Base-by-base conservation (phyloP, 768 basidiomycete species). In the Russula earlei region DNA sequence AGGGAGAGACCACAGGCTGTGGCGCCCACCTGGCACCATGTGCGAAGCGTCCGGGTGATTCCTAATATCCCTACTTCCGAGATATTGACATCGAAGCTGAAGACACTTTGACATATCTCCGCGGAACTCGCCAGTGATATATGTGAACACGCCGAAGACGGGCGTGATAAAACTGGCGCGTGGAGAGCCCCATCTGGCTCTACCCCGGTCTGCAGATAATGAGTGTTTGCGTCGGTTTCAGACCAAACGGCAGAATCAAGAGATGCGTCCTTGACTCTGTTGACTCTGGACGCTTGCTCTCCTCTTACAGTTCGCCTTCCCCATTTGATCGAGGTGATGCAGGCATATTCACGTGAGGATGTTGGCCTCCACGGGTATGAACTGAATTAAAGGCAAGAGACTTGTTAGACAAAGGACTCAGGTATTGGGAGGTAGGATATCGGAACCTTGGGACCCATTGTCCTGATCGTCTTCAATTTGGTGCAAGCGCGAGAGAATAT, bases 41-140 rank as follows among this genome's bases (percentile, higher is more conserved):
- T 8, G 37, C 36, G 20, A 45, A 47, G 53, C 37, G 53, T 37
- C 19, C 43, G 10, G 27, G 42, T 9, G 29, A 20, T 36, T 33
- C 37, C n/a, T 8, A 22, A 3, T 20, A 27, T 25, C 37, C 19
- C 49, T 11, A 41, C 34, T 25, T 3, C 33, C 17, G 38, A 17
- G 25, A 44, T 1, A 20, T 36, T 24, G 33, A 57, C 33, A 2
- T 52, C 31, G 17, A 57, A 57, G 12, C 56, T 57, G 3, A 57
- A 11, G 9, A 22, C 43, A 27, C 56, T 56, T 10, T 5, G 9
- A 7, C 31, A n/a, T 1, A n/a, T 38, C 25, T 46, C 31, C 0
- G 17, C 10, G 6, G 50, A 52, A 42, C 45, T 48, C 19, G 40
- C 19, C 33, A 42, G 15, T n/a, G 56, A 57, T 7, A 57, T 33